Evolutionary conservation across 1,284 basidiomycete genomes (phyloP).

Genomic region (Malassezia yamatoensis): DNA sequence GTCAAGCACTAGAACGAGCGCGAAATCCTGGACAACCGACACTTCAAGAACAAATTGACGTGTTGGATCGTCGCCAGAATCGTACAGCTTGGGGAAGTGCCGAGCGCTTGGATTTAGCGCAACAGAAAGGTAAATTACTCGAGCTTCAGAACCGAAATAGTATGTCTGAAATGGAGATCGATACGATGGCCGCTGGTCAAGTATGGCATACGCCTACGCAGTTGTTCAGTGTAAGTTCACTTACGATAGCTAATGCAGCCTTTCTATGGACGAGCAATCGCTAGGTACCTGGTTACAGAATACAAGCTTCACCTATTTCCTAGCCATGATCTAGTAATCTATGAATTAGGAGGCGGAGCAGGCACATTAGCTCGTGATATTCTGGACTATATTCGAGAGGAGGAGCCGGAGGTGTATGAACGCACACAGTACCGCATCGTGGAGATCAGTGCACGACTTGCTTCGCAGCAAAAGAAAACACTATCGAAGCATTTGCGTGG

Average conservation of each 20-base stretch:
- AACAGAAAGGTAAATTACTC: constrained; percentile 32
- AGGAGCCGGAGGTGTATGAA: constrained; percentile 82
- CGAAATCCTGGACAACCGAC: constrained; percentile 7
- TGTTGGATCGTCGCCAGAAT: neutral
- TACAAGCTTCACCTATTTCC: constrained; percentile 87
- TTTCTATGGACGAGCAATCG: constrained; percentile 83
- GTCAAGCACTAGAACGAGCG: constrained; percentile 6
- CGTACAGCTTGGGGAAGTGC: constrained; percentile 15
- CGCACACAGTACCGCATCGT: constrained; percentile 82
- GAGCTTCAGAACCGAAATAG: constrained; percentile 19
- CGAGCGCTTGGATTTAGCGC: constrained; percentile 27
- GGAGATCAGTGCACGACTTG: constrained; percentile 76
- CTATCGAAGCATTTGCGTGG: constrained; percentile 21
- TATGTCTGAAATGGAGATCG: constrained; percentile 37
- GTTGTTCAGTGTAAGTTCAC: constrained; percentile 71
- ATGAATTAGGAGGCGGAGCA: constrained; percentile 95
- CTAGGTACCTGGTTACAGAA: constrained; percentile 73
- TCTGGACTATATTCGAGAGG: constrained; percentile 64
- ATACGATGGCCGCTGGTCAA: constrained; percentile 59
- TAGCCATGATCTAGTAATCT: constrained; percentile 85
- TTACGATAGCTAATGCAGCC: constrained; percentile 55
- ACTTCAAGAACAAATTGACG: neutral
- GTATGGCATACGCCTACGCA: constrained; percentile 99
- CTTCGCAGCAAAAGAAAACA: constrained; percentile 57
- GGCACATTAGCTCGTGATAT: constrained; percentile 84